Base-by-base conservation (phyloP, 148 eudicot genomes). In the Rhododendron ovatum region DNA sequence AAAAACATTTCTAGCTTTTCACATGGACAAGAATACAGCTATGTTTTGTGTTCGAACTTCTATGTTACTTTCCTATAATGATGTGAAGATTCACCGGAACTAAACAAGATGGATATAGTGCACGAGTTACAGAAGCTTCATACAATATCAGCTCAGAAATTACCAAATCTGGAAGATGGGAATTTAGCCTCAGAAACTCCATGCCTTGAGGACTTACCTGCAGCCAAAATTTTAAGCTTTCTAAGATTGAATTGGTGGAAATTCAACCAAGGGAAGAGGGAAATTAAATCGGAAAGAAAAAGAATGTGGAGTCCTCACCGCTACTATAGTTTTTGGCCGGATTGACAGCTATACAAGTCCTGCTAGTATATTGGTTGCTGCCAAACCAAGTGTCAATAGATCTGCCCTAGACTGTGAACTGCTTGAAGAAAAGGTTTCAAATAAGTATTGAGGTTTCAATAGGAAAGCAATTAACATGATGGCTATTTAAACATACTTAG, bases 331-430 rank as follows among this genome's bases (percentile, higher is more conserved):
- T 87, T 95, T 95, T 26, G 99, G 99, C 47, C 96, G 87, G 65
- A 96, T 94, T 3, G 99, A 96, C 55, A 96, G 89, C 98, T 97
- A 95, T 22, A 96, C 94, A 43, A 96, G 95, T 90, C 99, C 98
- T 75, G 94, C 84, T 74, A 96, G 88, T 87, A 96, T 91, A 89
- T 93, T 92, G 74, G 98, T 92, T 39, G 95, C 95, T 61, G 98
- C 96, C 91, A 95, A 93, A 84, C 94, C 98, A 88, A 96, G 98
- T 85, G 99, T 91, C 85, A 96, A 86, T 39, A 96, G 93, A 92
- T 96, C 98, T 13, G 98, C 99, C 91, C 99, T 92, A 39, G 98
- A 96, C 86, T 96, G 98, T 75, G 98, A 94, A 86, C 98, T 96
- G 92, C 88, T 83, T 83, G 33, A 82, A 20, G 86, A 85, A 86